Conservation (phyloP, 768 basidiomycete species). For the Xerocomellus dryophilus region DNA sequence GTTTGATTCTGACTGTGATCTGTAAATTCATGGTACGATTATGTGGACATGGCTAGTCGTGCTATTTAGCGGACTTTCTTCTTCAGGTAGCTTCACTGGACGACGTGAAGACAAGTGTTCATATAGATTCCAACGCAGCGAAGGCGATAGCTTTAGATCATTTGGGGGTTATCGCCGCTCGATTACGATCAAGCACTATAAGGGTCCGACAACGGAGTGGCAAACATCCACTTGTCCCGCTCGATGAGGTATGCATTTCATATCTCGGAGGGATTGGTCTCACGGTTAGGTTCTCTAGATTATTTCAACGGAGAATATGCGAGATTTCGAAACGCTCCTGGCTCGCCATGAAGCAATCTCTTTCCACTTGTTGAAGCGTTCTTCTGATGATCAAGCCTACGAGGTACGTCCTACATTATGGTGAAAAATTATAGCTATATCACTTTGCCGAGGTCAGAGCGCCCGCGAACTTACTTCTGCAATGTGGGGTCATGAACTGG, state of each 20-base stretch:
- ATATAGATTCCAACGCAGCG: conserved; percentile 75
- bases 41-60: background rate
- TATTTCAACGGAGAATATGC: conserved; percentile 45
- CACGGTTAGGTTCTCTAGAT: conserved; percentile 39
- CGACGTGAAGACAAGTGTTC: conserved; percentile 66
- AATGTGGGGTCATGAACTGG: conserved; percentile 79
- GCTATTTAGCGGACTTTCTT: background rate
- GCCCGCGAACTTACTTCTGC: conserved; percentile 80
- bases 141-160: conserved; percentile 92
- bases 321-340: conserved; percentile 57
- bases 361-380: conserved; percentile 63
- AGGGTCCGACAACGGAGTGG: conserved; percentile 34
- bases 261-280: background rate
- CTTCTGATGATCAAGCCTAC: conserved; percentile 77
- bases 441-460: conserved; percentile 42
- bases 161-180: conserved; percentile 87
- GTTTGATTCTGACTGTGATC: conserved; percentile 73
- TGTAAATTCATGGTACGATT: conserved; percentile 78
- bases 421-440: background rate
- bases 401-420: conserved; percentile 48
- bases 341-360: conserved; percentile 62
- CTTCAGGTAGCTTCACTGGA: conserved; percentile 75
- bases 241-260: conserved; percentile 62
- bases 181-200: conserved; percentile 59
- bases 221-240: conserved; percentile 44